Conservation (phyloP, 768 basidiomycete species). For the Lactarius sp. region DNA sequence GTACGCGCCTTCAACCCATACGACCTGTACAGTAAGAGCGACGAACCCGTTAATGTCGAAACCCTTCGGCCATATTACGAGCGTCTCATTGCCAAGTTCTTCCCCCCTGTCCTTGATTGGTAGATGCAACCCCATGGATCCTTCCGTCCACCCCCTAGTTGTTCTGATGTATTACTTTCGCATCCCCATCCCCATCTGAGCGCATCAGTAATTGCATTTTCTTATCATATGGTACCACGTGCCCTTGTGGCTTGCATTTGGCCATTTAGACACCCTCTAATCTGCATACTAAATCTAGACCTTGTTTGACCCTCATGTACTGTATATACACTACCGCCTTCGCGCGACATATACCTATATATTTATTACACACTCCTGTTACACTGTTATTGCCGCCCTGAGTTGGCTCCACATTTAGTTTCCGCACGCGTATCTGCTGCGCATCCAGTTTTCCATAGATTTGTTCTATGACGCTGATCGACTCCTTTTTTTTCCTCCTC, state of each 20-base stretch:
- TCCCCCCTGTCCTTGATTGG: constrained; percentile 80
- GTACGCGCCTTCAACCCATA: constrained; percentile 90
- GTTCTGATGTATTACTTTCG: constrained; percentile 10
- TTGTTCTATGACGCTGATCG: background rate
- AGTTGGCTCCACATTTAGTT: background rate
- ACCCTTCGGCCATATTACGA: constrained; percentile 81
- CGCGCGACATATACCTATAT: background rate
- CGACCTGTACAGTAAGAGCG: constrained; percentile 88
- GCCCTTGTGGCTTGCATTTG: background rate
- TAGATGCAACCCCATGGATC: constrained; percentile 34
- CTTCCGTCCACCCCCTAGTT: background rate
- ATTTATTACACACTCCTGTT: background rate
- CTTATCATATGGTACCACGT: constrained; percentile 1
- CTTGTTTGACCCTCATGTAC: constrained; percentile 1
- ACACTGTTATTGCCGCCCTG: background rate
- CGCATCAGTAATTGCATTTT: constrained; percentile 2
- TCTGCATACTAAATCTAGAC: background rate
- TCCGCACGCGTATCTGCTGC: background rate
- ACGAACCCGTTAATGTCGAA: constrained; percentile 56
- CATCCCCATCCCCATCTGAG: constrained; percentile 13
- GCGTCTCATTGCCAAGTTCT: constrained; percentile 76
- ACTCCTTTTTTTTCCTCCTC: background rate
- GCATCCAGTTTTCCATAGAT: constrained; percentile 1
- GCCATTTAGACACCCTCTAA: constrained; percentile 13
- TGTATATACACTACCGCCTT: background rate